Conservation (phyloP, 1,284 basidiomycete genomes). For the Trichosporon sp. region DNA sequence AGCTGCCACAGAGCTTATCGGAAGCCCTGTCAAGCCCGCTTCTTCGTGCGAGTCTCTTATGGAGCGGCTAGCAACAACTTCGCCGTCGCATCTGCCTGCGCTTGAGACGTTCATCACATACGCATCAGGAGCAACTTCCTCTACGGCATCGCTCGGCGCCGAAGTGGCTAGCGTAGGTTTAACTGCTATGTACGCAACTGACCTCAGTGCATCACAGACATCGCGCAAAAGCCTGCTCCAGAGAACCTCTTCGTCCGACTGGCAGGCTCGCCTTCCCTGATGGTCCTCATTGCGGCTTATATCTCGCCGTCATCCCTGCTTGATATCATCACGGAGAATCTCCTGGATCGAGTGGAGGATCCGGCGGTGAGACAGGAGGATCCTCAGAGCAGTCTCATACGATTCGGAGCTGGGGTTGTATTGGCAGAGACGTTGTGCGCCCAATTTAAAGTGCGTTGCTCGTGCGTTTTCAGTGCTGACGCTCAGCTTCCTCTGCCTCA, state of each 20-base stretch:
- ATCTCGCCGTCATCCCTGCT: constrained; percentile 24
- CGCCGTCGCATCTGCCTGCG: constrained; percentile 29
- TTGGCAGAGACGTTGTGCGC: constrained; percentile 38
- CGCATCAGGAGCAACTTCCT: constrained; percentile 24
- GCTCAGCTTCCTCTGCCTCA: constrained; percentile 27
- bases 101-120: constrained; percentile 27
- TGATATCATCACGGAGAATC: constrained; percentile 19
- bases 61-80: constrained; percentile 23
- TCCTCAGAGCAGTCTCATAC: constrained; percentile 41
- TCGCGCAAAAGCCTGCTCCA: constrained; percentile 22
- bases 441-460: constrained; percentile 29
- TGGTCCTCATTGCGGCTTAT: constrained; percentile 20
- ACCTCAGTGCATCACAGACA: constrained; percentile 22
- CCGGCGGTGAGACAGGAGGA: constrained; percentile 30
- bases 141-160: constrained; percentile 14
- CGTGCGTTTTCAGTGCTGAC: constrained; percentile 6
- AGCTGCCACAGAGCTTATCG: constrained; percentile 18
- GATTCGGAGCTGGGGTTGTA: constrained; percentile 45
- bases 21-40: constrained; percentile 17
- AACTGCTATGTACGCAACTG: not conserved
- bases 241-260: constrained; percentile 35
- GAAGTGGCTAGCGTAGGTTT: constrained; percentile 30
- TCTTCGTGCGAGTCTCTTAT: constrained; percentile 25
- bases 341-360: constrained; percentile 30
- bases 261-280: constrained; percentile 25